phyloP scores from a whole-genome alignment of 139 green algal genomes.

The Nannochloris sp. region DNA sequence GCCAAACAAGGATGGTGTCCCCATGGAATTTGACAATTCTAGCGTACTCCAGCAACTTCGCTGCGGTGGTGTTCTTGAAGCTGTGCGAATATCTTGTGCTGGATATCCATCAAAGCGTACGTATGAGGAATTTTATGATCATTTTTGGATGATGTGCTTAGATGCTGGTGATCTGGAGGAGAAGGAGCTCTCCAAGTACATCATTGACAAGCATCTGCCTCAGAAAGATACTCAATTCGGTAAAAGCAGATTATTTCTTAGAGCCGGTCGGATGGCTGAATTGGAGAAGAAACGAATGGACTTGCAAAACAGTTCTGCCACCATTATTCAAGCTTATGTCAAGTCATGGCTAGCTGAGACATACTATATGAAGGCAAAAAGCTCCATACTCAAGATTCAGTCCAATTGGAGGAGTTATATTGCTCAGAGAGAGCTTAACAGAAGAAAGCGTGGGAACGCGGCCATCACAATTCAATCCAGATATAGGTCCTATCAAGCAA shows the following conservation, averaged over 20 bases:
- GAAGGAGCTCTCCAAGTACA: constrained; percentile 1
- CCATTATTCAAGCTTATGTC: constrained; percentile 58
- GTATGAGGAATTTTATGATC: constrained; percentile 88
- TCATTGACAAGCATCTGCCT: constrained; percentile 16
- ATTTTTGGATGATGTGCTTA: constrained; percentile 82
- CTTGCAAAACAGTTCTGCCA: constrained; percentile 66
- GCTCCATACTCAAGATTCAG: constrained; percentile 40
- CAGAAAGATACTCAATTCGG: constrained; percentile 68
- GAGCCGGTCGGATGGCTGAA: constrained; percentile 83
- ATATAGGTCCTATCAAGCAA: constrained; percentile 13
- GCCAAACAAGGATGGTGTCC: constrained; percentile 76
- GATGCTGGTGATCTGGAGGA: constrained; percentile 50
- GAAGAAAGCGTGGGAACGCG: constrained; percentile 31
- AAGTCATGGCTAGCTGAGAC: constrained; percentile 47
- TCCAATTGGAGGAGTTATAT: constrained; percentile 35
- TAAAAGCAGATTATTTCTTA: constrained; percentile 58
- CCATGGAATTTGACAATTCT: constrained; percentile 78
- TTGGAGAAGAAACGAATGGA: constrained; percentile 87
- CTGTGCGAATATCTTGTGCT: constrained; percentile 91
- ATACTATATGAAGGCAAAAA: constrained; percentile 16
- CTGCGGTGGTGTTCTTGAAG: constrained; percentile 96
- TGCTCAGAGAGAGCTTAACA: constrained; percentile 32
- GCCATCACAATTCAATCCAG: constrained; percentile 45
- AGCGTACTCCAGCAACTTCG: constrained; percentile 92
- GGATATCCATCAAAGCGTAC: constrained; percentile 84